Percentiles rank a stretch among this genome's conserved stretches.
Conservation (phyloP, 1,284 basidiomycete genomes). For the Mycena sp. region DNA sequence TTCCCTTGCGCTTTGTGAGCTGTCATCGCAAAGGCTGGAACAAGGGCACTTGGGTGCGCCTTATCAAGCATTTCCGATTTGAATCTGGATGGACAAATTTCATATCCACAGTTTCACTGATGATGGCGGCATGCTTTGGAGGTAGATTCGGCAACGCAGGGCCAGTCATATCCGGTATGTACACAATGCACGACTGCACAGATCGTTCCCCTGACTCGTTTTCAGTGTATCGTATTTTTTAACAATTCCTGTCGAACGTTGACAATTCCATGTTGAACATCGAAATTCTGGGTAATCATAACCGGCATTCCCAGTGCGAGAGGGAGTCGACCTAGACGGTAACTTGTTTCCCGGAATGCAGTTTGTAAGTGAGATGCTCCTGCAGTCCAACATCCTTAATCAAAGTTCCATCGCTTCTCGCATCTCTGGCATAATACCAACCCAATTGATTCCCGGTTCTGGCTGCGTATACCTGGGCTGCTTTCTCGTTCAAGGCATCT, state of each 20-base stretch:
- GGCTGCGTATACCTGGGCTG: too few relatives aligned
- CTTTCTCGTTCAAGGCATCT: too few relatives aligned
- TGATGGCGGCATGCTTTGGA: neutral
- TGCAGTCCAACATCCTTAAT: neutral
- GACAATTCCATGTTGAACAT: constrained; percentile 29
- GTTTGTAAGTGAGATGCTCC: neutral
- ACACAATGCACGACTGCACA: too few relatives aligned
- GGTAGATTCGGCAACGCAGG: neutral
- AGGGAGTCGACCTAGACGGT: too few relatives aligned
- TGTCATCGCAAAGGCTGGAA: constrained; percentile 37
- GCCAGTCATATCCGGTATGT: too few relatives aligned
- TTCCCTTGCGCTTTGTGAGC: constrained; percentile 38
- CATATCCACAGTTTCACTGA: constrained; percentile 11
- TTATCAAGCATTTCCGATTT: too few relatives aligned
- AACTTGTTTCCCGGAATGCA: constrained; percentile 27
- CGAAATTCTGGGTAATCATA: constrained; percentile 30
- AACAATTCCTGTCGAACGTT: constrained; percentile 28
- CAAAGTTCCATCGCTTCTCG: neutral
- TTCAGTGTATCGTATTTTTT: too few relatives aligned
- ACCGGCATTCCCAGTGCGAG: constrained; percentile 32
- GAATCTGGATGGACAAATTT: neutral
- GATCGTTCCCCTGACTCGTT: too few relatives aligned
- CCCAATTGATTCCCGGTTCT: too few relatives aligned
- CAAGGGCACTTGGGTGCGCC: constrained; percentile 33
- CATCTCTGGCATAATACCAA: constrained; percentile 29